Evolutionary conservation across 129 eudicot species (phyloP).

Genomic region (Ambrosia artemisiifolia): DNA sequence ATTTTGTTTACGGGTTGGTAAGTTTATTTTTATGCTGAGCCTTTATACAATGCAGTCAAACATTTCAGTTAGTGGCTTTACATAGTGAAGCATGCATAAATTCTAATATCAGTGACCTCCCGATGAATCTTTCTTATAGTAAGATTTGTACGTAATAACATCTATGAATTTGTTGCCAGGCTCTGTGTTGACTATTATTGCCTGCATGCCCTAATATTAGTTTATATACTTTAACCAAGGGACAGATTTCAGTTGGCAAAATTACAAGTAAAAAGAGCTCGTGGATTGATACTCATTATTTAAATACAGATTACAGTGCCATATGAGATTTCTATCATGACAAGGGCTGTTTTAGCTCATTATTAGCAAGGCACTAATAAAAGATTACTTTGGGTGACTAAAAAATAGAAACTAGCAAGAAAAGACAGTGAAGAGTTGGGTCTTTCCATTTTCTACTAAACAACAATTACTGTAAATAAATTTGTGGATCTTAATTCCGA

Average conservation of each 20-base stretch:
- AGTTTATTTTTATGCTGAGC: background rate
- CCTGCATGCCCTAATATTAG: conserved; percentile 4
- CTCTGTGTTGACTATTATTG: background rate
- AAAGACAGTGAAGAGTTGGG: background rate
- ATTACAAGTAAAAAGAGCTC: background rate
- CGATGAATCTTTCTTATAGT: background rate
- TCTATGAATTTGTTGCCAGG: conserved; percentile 10
- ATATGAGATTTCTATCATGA: background rate
- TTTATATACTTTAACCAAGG: background rate
- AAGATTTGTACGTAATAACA: conserved; percentile 9
- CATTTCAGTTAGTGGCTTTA: background rate
- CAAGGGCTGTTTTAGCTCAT: background rate
- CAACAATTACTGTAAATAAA: conserved; percentile 1
- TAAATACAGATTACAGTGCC: background rate
- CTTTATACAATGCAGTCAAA: background rate
- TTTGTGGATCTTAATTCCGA: conserved; percentile 10
- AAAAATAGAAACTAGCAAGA: background rate
- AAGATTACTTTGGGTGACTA: background rate
- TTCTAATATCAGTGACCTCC: background rate
- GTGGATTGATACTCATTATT: conserved; percentile 9
- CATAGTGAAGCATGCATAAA: background rate
- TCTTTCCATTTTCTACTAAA: conserved; percentile 3
- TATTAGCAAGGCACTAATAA: background rate
- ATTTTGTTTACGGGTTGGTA: background rate
- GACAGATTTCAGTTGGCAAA: background rate